Base-by-base conservation (phyloP, 345 rosid species). In the Ailanthus altissimus region DNA sequence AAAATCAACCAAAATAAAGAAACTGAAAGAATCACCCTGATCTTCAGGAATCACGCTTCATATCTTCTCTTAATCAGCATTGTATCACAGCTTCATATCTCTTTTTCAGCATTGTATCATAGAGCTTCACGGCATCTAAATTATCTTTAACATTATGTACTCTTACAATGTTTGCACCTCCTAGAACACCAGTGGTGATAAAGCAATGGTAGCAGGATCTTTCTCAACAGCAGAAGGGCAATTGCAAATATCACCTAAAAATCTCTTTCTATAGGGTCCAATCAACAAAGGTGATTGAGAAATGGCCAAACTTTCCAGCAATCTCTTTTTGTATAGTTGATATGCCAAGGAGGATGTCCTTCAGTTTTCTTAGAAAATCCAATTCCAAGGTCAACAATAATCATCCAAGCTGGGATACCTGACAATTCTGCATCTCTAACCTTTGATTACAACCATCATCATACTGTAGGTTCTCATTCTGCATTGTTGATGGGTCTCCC, bases 341-440 rank as follows among this genome's bases (percentile, higher is more conserved):
- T 8, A 93, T 81, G 2, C 92, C 89, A 53, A 21, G 72, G 6
- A 96, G 91, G 46, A 96, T 82, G 77, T 92, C 93, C 80, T 75
- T 87, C 84, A 4, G 88, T 81, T 14, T 79, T 85, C 89, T 96
- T 96, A 25, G 98, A 96, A 72, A 96, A 96, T 61, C 99, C 98
- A 46, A 96, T 79, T 75, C 98, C 98, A 15, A 97, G 97, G 82
- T 93, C 97, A 21, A 87, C 80, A 56, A 96, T 88, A 72, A 96
- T 86, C 82, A 95, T 91, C 98, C 99, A 96, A 62, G 97, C 88
- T 12, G 97, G 98, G 78, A 93, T 81, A 47, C 99, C 98, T 0
- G 89, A 83, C 38, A 85, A 47, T 75, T 96, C 98, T 7, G 97
- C 99, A 73, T 92, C 89, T 56, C 74, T 78, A 62, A 93, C 80